Evolutionary conservation across 139 green algal genomes (phyloP), one percentile per base, ranked within the genome.

Genomic region (Volvox africanus): DNA sequence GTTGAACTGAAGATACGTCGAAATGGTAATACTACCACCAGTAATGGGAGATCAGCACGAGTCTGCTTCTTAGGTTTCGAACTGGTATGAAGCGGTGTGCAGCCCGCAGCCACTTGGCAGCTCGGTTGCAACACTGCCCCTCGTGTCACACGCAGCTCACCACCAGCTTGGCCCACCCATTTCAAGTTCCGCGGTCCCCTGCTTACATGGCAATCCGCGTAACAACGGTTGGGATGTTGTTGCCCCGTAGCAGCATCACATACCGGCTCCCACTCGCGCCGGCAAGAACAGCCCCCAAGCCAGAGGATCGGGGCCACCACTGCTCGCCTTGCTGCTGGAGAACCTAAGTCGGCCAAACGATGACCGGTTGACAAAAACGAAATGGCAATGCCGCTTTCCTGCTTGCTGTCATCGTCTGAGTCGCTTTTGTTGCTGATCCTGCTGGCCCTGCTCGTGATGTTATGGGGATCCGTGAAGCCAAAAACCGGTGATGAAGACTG

Each of bases 161-260:
- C 26, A 21, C 22, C 22, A 6, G 24, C 24, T 26, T 26, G 5
- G 22, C 67, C 67, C 11, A 32, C 6, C 67, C 22, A 75, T 75
- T 26, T 80, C 16, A 32, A 19, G 32, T 37, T 55, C 5, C 28
- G n/a, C 76, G 14, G 33, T n/a, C 76, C 20, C 30, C 55, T 24
- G 62, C 82, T 17, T 30, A 83, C 86, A 73, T 82, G 71, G 86
- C 86, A 90, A 12, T 75, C 50, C 21, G 86, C 86, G 50, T 77
- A 90, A 55, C 86, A 90, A 22, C 67, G 9, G 86, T 77, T 90
- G n/a, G 86, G 86, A 32, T 73, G 83, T n/a, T 90, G 86, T 22
- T 24, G 3, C 30, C 73, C 86, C 0, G 36, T 76, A 3, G 1
- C 50, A 11, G 13, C n/a, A 24, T 83, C 50, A 22, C 86, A 90